Base-by-base conservation (phyloP, 352 stramenopile genomes). In the Globisporangium nodosum region DNA sequence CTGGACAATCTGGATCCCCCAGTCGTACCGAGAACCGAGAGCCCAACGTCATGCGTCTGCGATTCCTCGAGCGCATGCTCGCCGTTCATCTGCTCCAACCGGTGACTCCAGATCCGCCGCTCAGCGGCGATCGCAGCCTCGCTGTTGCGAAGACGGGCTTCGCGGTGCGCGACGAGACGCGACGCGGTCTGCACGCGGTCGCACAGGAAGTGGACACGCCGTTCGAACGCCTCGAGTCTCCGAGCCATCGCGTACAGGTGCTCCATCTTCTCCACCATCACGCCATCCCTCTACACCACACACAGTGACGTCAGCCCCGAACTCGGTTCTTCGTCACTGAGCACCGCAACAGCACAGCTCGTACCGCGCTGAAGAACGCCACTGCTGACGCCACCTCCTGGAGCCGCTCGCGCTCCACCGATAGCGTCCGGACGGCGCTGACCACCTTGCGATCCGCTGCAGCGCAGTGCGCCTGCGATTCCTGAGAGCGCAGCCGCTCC, bases 61-160 rank as follows among this genome's bases (percentile, higher is more conserved):
- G 37, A 47, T 8, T 30, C 39, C 7, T 7, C 24, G 42, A 20
- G n/a, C 31, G 49, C 30, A 12, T 30, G 51, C 47, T 66, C 43
- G 30, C 48, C 61, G 57, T 43, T 52, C 21, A 69, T 49, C 43
- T 70, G 61, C 31, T 72, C 59, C 33, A 81, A 21, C 1, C 60
- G 61, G 56, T 74, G 66, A 3, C 51, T 53, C 63, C 69, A 74
- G 27, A 81, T 70, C 20, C 74, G 60, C 15, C 72, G 62, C 51
- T 76, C 71, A 6, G 68, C 70, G 45, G 73, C 71, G 46, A 90
- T 66, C 12, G 79, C 81, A 16, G 81, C 81, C 52, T 90, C 75
- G 49, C 73, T 85, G 52, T 92, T 92, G 1, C 81, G 73, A 13
- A 92, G 47, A 2, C 71, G 64, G 1, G 71, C 74, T 57, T 90